These are phyloP conservation scores for Fusarium caatingaense DNA, from an alignment of 2,329 filamentous ascomycete genomes.

Conservation along the genomic window DNA sequence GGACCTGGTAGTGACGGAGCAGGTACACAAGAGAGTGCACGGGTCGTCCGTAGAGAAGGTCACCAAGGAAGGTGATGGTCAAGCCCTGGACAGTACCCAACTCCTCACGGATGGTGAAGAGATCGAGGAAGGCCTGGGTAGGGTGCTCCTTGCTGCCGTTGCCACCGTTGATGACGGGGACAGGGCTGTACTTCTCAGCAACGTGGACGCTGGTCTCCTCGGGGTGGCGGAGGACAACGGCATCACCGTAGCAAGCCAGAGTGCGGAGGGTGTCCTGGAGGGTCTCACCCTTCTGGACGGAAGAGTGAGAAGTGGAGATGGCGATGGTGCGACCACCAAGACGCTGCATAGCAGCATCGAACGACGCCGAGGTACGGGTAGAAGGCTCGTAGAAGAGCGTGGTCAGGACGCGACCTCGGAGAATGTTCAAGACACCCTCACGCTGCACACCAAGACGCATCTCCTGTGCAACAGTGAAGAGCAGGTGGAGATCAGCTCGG, in stretches of 20 bases:
- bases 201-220: constrained; percentile 82
- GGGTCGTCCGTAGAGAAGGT: constrained; percentile 91
- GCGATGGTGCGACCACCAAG: constrained; percentile 88
- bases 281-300: constrained; percentile 92
- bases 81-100: constrained; percentile 94
- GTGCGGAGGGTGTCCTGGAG: constrained; percentile 95
- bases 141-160: constrained; percentile 97
- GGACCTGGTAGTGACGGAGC: constrained; percentile 94
- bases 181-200: constrained; percentile 86
- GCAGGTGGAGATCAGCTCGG: constrained; percentile 86
- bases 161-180: constrained; percentile 96
- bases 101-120: constrained; percentile 98
- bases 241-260: constrained; percentile 92
- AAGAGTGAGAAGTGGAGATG: constrained; percentile 85
- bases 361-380: constrained; percentile 93
- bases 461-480: constrained; percentile 97
- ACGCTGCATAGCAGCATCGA: constrained; percentile 98
- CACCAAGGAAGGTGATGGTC: constrained; percentile 95
- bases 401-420: constrained; percentile 87
- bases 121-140: constrained; percentile 95
- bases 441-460: constrained; percentile 96
- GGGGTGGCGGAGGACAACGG: constrained; percentile 94
- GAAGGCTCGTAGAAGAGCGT: constrained; percentile 99
- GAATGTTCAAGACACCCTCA: constrained; percentile 86
- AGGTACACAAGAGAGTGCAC: constrained; percentile 96